phyloP scores from a whole-genome alignment of 805 yeast genomes.

The Candida ponderosae region DNA sequence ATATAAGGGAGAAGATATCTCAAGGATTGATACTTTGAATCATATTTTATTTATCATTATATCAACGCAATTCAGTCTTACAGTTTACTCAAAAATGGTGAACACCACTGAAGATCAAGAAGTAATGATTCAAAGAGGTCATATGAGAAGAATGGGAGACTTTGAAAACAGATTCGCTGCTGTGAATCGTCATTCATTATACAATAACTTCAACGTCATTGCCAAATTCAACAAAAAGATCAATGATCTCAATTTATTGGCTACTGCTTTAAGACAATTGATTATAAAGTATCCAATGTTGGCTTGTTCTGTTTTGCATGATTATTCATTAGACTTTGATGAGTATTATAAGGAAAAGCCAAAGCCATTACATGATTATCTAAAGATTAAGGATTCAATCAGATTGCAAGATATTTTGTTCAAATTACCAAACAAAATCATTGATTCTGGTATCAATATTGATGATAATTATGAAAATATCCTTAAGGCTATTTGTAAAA shows the following conservation, averaged over 20 bases:
- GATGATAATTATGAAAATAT: no score
- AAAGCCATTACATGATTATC: constrained; percentile 11
- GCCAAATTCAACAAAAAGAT: constrained; percentile 11
- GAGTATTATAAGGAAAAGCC: constrained; percentile 1
- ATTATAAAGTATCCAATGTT: constrained; percentile 13
- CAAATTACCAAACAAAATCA: constrained; percentile 5
- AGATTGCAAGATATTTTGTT: constrained; percentile 7
- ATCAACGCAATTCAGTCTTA: no score
- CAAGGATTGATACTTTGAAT: no score
- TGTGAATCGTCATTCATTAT: constrained; percentile 17
- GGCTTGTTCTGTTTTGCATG: constrained; percentile 5
- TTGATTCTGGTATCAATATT: no score
- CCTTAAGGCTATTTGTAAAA: constrained; percentile 3
- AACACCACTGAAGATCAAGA: no score
- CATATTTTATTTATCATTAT: no score
- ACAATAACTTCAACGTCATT: constrained; percentile 15
- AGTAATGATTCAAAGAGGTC: constrained; percentile 19
- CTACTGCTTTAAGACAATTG: constrained; percentile 2
- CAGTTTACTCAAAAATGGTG: no score
- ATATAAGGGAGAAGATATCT: no score
- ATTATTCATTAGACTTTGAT: constrained; percentile 9
- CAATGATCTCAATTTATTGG: constrained; percentile 3
- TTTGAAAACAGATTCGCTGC: constrained; percentile 20
- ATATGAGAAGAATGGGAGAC: constrained; percentile 22
- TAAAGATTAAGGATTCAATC: constrained; percentile 10